A percentile compares a stretch with the other conserved stretches of the same genome.
These are phyloP conservation scores for Syzygium grande DNA, from an alignment of 345 rosid species.

Conservation along the genomic window DNA sequence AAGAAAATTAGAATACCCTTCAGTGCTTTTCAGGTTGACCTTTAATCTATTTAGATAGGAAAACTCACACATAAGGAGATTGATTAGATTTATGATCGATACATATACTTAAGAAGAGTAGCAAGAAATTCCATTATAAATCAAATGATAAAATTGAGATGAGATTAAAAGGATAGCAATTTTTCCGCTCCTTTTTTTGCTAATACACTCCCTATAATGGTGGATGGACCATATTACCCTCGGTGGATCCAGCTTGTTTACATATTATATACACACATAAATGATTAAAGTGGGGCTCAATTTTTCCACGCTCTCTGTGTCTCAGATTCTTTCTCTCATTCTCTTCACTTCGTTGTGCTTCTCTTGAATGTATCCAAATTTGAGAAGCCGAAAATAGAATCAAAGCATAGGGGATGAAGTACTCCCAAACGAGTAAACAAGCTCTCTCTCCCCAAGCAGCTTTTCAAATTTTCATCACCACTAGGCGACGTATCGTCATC, in stretches of 20 bases:
- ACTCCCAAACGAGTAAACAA: not conserved
- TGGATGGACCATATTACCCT: not conserved
- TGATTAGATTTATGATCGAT: not conserved
- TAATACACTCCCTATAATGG: too few species aligned
- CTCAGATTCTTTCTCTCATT: too few species aligned
- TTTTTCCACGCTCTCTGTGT: not conserved
- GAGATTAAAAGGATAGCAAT: too few species aligned
- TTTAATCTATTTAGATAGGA: not conserved
- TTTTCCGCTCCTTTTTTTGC: not conserved
- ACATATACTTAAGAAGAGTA: accelerated
- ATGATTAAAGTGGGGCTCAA: not conserved
- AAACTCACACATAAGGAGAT: not conserved
- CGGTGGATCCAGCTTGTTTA: not conserved
- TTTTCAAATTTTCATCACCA: not conserved
- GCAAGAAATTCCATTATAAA: too few species aligned
- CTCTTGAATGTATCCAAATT: not conserved
- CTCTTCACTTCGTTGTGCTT: too few species aligned
- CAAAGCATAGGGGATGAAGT: not conserved
- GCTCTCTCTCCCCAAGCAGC: not conserved
- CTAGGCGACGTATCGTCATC: not conserved
- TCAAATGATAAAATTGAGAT: too few species aligned
- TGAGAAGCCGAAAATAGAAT: too few species aligned
- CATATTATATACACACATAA: not conserved
- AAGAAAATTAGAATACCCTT: not conserved
- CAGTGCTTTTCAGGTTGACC: not conserved